Evolutionary conservation across 2,329 filamentous ascomycete genomes (phyloP).

Genomic region (Botrytis byssoidea): DNA sequence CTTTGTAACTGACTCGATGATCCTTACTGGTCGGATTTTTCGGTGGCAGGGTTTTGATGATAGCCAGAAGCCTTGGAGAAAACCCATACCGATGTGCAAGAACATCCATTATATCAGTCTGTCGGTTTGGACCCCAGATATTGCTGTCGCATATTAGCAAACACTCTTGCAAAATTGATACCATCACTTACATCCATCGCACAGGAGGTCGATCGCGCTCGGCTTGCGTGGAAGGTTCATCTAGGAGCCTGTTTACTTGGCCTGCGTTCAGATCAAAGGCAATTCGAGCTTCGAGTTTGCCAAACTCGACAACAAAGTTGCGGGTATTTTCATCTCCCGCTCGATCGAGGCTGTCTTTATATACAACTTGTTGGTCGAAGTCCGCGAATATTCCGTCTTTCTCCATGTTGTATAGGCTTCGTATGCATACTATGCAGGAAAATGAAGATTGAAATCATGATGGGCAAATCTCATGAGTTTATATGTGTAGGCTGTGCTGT

Average conservation of each 20-base stretch:
- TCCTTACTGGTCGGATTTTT: slow-evolving; percentile 24
- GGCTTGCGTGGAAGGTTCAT: slow-evolving; percentile 30
- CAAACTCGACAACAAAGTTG: slow-evolving; percentile 68
- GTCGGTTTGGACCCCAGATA: slow-evolving; percentile 65
- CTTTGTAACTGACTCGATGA: slow-evolving; percentile 23
- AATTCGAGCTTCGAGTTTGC: slow-evolving; percentile 52
- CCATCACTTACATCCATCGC: slow-evolving; percentile 64
- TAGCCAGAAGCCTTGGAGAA: slow-evolving; percentile 61
- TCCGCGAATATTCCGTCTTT: slow-evolving; percentile 37
- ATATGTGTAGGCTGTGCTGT: slow-evolving; percentile 7
- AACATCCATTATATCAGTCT: slow-evolving; percentile 52
- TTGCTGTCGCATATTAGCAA: slow-evolving; percentile 48
- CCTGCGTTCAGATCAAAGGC: slow-evolving; percentile 52
- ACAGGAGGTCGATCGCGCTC: slow-evolving; percentile 47
- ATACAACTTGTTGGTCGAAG: slow-evolving; percentile 52
- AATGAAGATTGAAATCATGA: slow-evolving; percentile 11
- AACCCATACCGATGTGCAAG: slow-evolving; percentile 66
- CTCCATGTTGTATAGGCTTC: slow-evolving; percentile 24
- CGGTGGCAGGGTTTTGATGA: slow-evolving; percentile 60
- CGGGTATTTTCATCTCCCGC: slow-evolving; percentile 44
- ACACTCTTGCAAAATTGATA: slow-evolving; percentile 3
- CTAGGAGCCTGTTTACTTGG: slow-evolving; percentile 45
- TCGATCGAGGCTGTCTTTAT: slow-evolving; percentile 45
- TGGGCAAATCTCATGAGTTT: slow-evolving; percentile 5
- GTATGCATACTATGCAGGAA: neutral